Percentiles rank a stretch among this genome's conserved stretches.
phyloP scores from a whole-genome alignment of 495 filamentous ascomycete species.

The Tuber microsphaerosporum region DNA sequence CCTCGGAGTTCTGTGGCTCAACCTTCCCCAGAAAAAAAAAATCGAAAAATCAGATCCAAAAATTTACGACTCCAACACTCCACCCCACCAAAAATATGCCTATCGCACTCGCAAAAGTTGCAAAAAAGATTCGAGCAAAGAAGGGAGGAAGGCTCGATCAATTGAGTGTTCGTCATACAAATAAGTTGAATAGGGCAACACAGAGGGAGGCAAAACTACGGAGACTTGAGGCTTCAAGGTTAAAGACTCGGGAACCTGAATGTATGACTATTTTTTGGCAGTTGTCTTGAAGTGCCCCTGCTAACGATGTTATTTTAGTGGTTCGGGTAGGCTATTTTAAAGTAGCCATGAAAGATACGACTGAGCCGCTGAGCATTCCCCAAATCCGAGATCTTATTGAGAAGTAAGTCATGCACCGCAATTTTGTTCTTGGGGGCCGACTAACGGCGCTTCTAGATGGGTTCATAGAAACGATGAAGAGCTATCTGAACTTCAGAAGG shows the following conservation, averaged over 20 bases:
- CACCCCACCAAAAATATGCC: conserved; percentile 4
- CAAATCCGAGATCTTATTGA: conserved; percentile 32
- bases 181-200: conserved; percentile 34
- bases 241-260: conserved; percentile 24
- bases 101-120: conserved; percentile 34
- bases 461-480: conserved; percentile 74
- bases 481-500: conserved; percentile 61
- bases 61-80: not conserved
- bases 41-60: not conserved
- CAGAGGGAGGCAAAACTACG: conserved; percentile 38
- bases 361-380: conserved; percentile 11
- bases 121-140: conserved; percentile 37
- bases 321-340: conserved; percentile 39
- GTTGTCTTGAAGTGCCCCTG: not conserved
- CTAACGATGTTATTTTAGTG: conserved; percentile 18
- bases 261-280: conserved; percentile 14
- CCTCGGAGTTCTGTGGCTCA: not conserved
- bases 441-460: conserved; percentile 48
- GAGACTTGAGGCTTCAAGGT: conserved; percentile 16
- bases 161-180: conserved; percentile 36
- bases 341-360: conserved; percentile 33
- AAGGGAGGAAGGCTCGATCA: conserved; percentile 34
- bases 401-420: conserved; percentile 6
- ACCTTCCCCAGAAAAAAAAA: not conserved
- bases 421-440: too few species aligned